Base-by-base conservation (phyloP, 176 grass and related monocot genomes). In the Avena insularis region DNA sequence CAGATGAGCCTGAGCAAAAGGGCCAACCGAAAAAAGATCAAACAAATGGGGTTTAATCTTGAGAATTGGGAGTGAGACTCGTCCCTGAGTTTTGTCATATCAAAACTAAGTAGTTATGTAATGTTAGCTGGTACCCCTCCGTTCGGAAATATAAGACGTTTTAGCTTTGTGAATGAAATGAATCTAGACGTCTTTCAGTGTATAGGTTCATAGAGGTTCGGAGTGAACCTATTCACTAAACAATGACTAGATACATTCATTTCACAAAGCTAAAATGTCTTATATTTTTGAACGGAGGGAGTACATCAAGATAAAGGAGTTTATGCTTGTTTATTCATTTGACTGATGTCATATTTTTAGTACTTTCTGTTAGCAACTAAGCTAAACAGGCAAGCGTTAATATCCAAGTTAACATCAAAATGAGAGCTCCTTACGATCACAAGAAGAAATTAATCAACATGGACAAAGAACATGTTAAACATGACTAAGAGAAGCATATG, bases 371-470 rank as follows among this genome's bases (percentile, higher is more conserved):
- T 64, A 77, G 25, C 66, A 67, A 20, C 21, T 79, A 62, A 77
- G 23, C 13, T 49, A 70, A 60, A 49, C 35, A 69, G 2, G 21
- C 16, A 86, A 71, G 36, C 48, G 51, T 43, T 61, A 73, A 38
- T 59, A 63, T 80, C 65, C 21, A 70, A 69, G 47, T 70, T 56
- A 50, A 57, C 67, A 61, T 50, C 53, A 62, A 74, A 74, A 38
- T 53, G 57, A 55, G 15, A 77, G 49, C 49, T 54, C 38, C 67
- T 74, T 64, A 38, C 3, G 5, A 79, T 43, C 40, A 61, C 13
- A 79, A 62, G 25, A 79, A 83, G 55, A 63, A 72, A 71, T 36
- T 21, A 77, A 67, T 65, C n/a, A 33, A 57, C 46, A 47, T 25
- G 55, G 47, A 74, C 46, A 46, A 65, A 13, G 55, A 77, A 86